phyloP scores from a whole-genome alignment of 345 rosid species.

The Eucalyptus marginata region DNA sequence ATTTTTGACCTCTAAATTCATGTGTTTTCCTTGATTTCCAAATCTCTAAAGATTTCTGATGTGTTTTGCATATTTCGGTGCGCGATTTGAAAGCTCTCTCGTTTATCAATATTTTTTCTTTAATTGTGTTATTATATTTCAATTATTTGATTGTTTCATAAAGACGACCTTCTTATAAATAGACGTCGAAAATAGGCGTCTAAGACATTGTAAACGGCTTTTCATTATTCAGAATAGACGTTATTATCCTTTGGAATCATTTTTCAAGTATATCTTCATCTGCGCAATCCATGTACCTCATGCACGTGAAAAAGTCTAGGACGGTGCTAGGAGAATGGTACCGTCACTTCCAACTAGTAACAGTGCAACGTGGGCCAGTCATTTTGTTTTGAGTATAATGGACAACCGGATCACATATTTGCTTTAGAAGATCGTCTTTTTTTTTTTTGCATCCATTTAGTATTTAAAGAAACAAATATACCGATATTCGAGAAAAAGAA shows the following conservation, averaged over 20 bases:
- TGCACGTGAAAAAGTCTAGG: background rate
- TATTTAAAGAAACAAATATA: background rate
- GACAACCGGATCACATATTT: background rate
- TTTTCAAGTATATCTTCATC: background rate
- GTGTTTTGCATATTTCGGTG: background rate
- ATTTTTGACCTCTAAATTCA: background rate
- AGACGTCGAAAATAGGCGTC: background rate
- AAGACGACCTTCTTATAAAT: background rate
- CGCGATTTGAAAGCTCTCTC: accelerated
- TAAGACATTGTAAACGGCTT: no score
- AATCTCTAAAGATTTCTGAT: no score
- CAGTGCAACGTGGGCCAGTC: background rate
- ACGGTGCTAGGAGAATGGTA: background rate
- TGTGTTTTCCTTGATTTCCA: background rate
- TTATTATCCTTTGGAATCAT: background rate
- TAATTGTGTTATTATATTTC: background rate
- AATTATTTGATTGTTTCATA: background rate
- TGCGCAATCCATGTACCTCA: background rate
- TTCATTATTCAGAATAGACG: no score
- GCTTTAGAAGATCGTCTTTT: background rate
- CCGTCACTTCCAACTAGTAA: background rate
- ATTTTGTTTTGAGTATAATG: background rate
- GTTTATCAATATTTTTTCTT: no score
- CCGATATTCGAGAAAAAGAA: background rate
- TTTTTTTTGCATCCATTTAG: background rate